These are phyloP conservation scores for Zygosaccharomyces sapae DNA, from an alignment of 1,139 yeast genomes.

Conservation along the genomic window DNA sequence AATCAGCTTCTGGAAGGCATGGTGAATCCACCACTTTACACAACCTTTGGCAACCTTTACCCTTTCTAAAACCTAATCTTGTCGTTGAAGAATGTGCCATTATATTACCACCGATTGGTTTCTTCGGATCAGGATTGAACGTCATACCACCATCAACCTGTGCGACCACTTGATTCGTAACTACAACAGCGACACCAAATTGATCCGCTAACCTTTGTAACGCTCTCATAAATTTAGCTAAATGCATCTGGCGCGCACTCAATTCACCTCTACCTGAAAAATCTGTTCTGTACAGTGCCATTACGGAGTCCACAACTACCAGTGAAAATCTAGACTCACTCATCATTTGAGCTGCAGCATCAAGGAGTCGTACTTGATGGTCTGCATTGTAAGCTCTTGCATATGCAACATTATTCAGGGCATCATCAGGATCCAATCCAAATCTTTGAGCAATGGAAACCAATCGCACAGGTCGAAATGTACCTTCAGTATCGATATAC, in stretches of 20 bases:
- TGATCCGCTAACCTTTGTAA: slow-evolving; percentile 94
- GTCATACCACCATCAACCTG: slow-evolving; percentile 90
- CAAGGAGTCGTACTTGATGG: slow-evolving; percentile 81
- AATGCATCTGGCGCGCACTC: slow-evolving; percentile 90
- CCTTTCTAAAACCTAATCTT: slow-evolving; percentile 81
- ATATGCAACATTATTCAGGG: slow-evolving; percentile 92
- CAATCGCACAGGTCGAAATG: slow-evolving; percentile 88
- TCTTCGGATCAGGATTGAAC: slow-evolving; percentile 96
- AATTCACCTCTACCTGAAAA: slow-evolving; percentile 95
- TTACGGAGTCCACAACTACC: slow-evolving; percentile 88
- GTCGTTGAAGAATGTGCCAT: slow-evolving; percentile 97
- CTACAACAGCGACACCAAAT: slow-evolving; percentile 97
- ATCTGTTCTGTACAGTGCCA: slow-evolving; percentile 95
- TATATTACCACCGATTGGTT: slow-evolving; percentile 98
- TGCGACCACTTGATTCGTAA: slow-evolving; percentile 96
- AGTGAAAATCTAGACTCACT: slow-evolving; percentile 79
- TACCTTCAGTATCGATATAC: slow-evolving; percentile 95
- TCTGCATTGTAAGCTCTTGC: slow-evolving; percentile 97
- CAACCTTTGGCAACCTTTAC: slow-evolving; percentile 85
- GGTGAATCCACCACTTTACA: slow-evolving; percentile 92
- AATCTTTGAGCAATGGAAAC: slow-evolving; percentile 88
- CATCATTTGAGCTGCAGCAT: slow-evolving; percentile 96
- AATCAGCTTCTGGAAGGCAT: slow-evolving; percentile 90
- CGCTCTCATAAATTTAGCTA: slow-evolving; percentile 88
- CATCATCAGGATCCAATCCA: slow-evolving; percentile 91